Evolutionary conservation across 1,284 basidiomycete species (phyloP), one percentile per base, ranked within the genome.

Genomic region (Rhodotorula sp.): DNA sequence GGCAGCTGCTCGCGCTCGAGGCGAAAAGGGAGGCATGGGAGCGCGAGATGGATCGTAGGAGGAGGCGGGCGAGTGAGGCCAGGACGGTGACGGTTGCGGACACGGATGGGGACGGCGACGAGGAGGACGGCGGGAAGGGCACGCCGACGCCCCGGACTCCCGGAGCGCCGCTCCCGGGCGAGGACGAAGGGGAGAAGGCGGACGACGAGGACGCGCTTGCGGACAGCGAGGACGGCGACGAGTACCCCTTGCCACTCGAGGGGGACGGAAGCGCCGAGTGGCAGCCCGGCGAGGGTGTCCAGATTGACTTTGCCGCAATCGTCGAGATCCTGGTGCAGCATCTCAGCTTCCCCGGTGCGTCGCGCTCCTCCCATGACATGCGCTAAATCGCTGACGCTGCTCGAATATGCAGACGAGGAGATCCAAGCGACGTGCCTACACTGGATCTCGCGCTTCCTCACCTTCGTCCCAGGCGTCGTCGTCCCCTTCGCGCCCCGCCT

Each of bases 321-420:
- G 88, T 98, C 67, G 93, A 98, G 78, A 98, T 97, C 74, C 84
- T 99, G 51, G 89, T 99, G n/a, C 87, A 89, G 74, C 94, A 97
- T 79, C 84, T 98, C 39, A 88, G 91, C 62, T 88, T 87, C 74
- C 90, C 92, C 78, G 92, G 94, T 95, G 75, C 81, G 91, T 84
- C 48, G 17, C 5, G 0, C 29, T 41, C 27, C 22, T 9, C 27
- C 55, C 39, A 63, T 37, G 36, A 17, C 13, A 37, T 9, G 3
- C n/a, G 29, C 25, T 39, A 34, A 34, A 15, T n/a, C 58, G 34
- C 50, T 58, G 21, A 63, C 44, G 63, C 39, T 58, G 48, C 27
- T 51, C 37, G 27, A 17, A 8, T 6, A 10, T 17, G 57, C 66
- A 76, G 82, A 83, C 66, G 82, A 83, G 64, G 83, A 83, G 73